Base-by-base conservation (phyloP, 176 grass and related monocot species). In the Oryza rufipogon region DNA sequence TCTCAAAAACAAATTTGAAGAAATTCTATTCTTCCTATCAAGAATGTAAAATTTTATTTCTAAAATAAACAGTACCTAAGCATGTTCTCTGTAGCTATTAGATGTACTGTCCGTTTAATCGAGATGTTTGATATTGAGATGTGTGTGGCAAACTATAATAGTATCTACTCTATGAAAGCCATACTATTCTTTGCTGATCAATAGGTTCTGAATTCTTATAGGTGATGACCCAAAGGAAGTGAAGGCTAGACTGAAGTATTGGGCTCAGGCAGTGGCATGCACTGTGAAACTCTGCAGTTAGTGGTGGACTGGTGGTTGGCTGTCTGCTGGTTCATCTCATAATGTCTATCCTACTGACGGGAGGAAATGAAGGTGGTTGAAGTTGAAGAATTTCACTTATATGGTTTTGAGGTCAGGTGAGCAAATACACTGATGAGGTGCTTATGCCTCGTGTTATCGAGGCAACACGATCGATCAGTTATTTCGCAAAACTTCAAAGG, bases 201-300 rank as follows among this genome's bases (percentile, higher is more conserved):
- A 32, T 81, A 74, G 17, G 1, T 13, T 70, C 70, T 26, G 16
- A 23, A 1, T 13, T 70, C 64, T 26, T 15, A 20, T 63, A 97
- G 94, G 94, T 71, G 94, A 94, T 77, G 80, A 86, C 79, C 94
- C 91, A 41, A 85, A 97, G 66, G 85, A 94, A 70, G 94, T 97
- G 22, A 97, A 97, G 63, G 94, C 94, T 44, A 86, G 89, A 67
- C 89, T 97, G 11, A 97, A 88, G 81, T 97, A 97, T 33, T 94
- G 94, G 94, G 94, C 94, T 39, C 94, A 91, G 82, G 83, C 94
- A 39, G 94, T 97, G 72, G 91, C 91, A 82, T 97, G 91, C 84
- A 97, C 94, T 45, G 85, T 97, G 70, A 97, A 81, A 79, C 89
- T 97, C 65, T 97, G 94, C 91, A 94, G 74, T 66, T 97, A 68